phyloP scores from a whole-genome alignment of 768 basidiomycete species.

The Multifurca ochricompacta region DNA sequence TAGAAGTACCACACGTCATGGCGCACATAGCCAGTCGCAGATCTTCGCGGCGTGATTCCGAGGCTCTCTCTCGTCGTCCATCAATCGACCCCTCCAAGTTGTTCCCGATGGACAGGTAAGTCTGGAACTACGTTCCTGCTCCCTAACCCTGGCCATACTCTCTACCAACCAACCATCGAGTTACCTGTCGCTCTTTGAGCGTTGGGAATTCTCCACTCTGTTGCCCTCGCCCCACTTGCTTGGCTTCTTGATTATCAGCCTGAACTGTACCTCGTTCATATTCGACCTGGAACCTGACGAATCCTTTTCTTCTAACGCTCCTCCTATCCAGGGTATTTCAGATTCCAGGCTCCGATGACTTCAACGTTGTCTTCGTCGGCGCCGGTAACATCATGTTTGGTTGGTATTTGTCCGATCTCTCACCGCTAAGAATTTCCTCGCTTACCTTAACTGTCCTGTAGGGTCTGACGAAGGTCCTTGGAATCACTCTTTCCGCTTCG shows the following conservation, averaged over 20 bases:
- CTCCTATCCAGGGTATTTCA: constrained; percentile 32
- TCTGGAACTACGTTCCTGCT: background rate
- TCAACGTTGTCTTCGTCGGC: constrained; percentile 93
- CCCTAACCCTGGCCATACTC: background rate
- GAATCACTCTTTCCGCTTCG: constrained; percentile 89
- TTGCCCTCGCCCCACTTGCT: background rate
- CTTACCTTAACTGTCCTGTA: constrained; percentile 25
- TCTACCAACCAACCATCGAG: background rate
- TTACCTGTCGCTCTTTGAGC: background rate
- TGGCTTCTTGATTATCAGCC: constrained; percentile 9
- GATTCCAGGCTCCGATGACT: constrained; percentile 61
- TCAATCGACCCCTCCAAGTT: constrained; percentile 76
- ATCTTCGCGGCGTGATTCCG: constrained; percentile 37
- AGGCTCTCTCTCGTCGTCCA: constrained; percentile 49
- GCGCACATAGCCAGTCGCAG: constrained; percentile 35
- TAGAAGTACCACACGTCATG: constrained; percentile 27
- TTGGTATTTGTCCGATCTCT: constrained; percentile 25
- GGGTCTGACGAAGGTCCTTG: constrained; percentile 86
- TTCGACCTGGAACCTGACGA: constrained; percentile 14
- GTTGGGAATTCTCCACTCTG: background rate
- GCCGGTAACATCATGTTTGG: constrained; percentile 99
- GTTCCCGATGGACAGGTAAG: constrained; percentile 71
- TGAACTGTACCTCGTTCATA: constrained; percentile 7
- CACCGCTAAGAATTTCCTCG: background rate
- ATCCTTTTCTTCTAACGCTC: background rate